Base-by-base conservation (phyloP, 1,284 basidiomycete genomes). In the Trametes versicolor region DNA sequence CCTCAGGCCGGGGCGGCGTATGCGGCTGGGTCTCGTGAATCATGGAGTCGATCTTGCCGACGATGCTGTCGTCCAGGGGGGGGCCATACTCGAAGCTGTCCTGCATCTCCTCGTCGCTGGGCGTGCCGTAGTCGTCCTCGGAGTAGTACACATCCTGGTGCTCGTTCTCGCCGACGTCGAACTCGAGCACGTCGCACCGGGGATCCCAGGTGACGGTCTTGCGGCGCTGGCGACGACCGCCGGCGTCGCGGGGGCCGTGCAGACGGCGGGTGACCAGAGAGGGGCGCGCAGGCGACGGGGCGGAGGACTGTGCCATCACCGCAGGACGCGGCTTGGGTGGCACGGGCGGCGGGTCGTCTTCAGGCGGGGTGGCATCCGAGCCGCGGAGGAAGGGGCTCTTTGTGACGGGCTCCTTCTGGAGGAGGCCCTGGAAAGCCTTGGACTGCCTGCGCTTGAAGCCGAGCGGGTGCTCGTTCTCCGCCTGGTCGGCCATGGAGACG, bases 151-250 rank as follows among this genome's bases (percentile, higher is more conserved):
- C 76, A 29, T 79, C 77, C 45, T 77, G 78, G 25, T 81, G 80
- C 59, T 72, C 70, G 21, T 74, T 65, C 21, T 87, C 86, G 49
- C 90, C 87, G 19, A 83, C 79, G 64, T 94, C 90, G 74, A 94
- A 95, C 76, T 97, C 95, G 63, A 97, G 82, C 29, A 98, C 94
- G 70, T 97, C 94, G 69, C 94, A 94, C 9, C 89, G 85, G 70
- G 93, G 89, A 76, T 94, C 87, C 71, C 95, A 98, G 0, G 91
- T 95, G 53, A 98, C 96, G 0, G 91, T 96, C 78, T 96, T 93
- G 67, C 88, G 80, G 43, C 84, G 84, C 72, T 83, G 85, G 62
- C 84, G 83, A 73, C 76, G 86, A 61, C 76, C 81, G 0, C 89
- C 92, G 52, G 82, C 85, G 2, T 85, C 77, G 36, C 94, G 88